Base-by-base conservation (phyloP, 2,329 filamentous ascomycete species). In the Ceratocystiopsis minuta region DNA sequence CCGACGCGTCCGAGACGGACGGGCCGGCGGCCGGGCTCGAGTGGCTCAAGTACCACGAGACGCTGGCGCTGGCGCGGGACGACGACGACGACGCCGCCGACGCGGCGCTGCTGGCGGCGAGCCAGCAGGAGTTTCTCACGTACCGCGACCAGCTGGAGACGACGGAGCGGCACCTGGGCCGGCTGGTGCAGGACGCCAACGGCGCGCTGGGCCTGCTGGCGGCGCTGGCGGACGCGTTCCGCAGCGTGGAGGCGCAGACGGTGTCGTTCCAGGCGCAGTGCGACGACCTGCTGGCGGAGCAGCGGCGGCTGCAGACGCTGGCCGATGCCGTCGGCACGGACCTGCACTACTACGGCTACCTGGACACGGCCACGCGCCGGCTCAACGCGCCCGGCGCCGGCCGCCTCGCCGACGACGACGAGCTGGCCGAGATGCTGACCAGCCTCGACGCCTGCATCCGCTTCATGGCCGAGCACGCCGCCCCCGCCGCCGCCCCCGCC, bases 231-330 rank as follows among this genome's bases (percentile, higher is more conserved):
- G 74, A 79, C 51, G 88, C 87, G 6, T 98, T 98, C 63, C 78
- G 79, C 50, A 68, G 79, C 1, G 88, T 98, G 39, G 86, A 95
- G 52, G 67, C 73, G 11, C 88, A 96, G 61, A 98, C 90, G 0
- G 83, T 80, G n/a, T 79, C 81, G 14, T 96, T 98, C 63, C 83
- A 87, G 56, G 75, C 80, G 38, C 86, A 93, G 59, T 98, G 90
- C 60, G 85, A 95, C 55, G 81, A 84, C 43, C 68, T 98, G 3
- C 64, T 96, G 28, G 67, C 72, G 1, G 87, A 94, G 52, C 86
- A 96, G 60, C 75, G 71, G 51, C 75, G 82, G 18, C 68, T 95
- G 35, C 77, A 83, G 47, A 72, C 70, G 49, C 69, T 98, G 36
- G 85, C 86, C 3, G 75, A 92, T 50, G 79, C 86, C 45, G 80